Base-by-base conservation (phyloP, 257 asterid genomes). In the Cynanchum wilfordii region DNA sequence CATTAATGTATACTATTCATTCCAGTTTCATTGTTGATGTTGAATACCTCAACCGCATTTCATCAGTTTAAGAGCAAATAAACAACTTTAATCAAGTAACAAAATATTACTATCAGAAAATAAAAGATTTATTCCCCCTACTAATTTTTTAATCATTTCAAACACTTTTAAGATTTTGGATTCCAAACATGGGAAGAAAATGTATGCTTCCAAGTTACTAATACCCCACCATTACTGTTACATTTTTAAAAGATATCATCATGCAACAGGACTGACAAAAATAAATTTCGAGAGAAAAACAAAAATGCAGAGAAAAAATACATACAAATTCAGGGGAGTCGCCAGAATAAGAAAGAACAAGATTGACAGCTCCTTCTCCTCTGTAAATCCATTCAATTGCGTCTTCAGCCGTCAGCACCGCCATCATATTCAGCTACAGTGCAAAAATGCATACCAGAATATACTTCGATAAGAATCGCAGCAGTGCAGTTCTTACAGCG, bases 351-450 rank as follows among this genome's bases (percentile, higher is more conserved):
- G 92, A 85, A 74, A 94, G 95, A 85, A 94, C 88, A 74, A 94
- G 83, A 82, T 91, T 91, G 47, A 84, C 88, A 50, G 92, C 96
- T 68, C 99, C 99, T 84, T 92, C 99, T 64, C 98, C 99, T 84
- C 96, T 88, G 42, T 95, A 95, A 77, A 81, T 69, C 98, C 99
- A 95, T 63, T 95, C 95, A 52, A 66, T 71, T 2, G 98, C 97
- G 66, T 95, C 89, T 55, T 92, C 78, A 17, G 82, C 94, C 71
- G 76, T 79, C 83, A 95, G 86, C 77, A 74, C 82, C 79, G 76
- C 80, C 72, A 80, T 88, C 97, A 57, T 57, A 42, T 42, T 42
- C 27, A 24, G 33, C 33, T 3, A 57, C 17, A 16, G 36, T 7
- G 47, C 47, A 20, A 16, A 40, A 63, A 63, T 36, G 47, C 15